A percentile compares a stretch with the other conserved stretches of the same genome.
Evolutionary conservation across 345 rosid genomes (phyloP).

Genomic region (Passiflora organensis): DNA sequence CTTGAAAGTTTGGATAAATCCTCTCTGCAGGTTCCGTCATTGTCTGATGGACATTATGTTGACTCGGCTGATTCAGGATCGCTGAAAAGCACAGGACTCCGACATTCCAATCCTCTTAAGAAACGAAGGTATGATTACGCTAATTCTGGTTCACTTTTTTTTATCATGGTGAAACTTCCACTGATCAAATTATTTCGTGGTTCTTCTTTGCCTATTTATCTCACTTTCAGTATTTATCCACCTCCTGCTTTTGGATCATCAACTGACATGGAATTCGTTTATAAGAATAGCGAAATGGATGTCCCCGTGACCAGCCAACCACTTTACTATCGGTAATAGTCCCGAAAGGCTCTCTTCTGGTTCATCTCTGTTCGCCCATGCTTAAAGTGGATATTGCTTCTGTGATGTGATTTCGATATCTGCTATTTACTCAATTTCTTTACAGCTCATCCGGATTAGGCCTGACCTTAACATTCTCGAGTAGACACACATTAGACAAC

Average conservation of each 20-base stretch:
- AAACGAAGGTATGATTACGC: slow-evolving; percentile 41
- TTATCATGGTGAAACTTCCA: neutral
- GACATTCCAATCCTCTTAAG: slow-evolving; percentile 16
- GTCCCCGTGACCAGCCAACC: slow-evolving; percentile 8
- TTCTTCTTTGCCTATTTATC: slow-evolving; percentile 12
- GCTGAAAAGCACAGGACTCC: slow-evolving; percentile 19
- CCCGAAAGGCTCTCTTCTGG: slow-evolving; percentile 14
- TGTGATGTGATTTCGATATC: slow-evolving; percentile 1
- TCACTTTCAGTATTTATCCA: slow-evolving; percentile 37
- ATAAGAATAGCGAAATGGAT: slow-evolving; percentile 31
- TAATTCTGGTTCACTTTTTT: neutral
- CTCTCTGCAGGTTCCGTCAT: slow-evolving; percentile 37
- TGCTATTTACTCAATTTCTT: neutral
- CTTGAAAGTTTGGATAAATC: too few relatives aligned
- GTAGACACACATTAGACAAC: too few relatives aligned
- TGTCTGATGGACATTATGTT: slow-evolving; percentile 14
- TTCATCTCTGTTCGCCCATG: neutral
- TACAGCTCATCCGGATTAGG: slow-evolving; percentile 3
- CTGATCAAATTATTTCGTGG: neutral
- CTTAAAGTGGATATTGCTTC: neutral
- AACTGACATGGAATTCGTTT: slow-evolving; percentile 24
- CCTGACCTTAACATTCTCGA: too few relatives aligned
- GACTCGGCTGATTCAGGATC: slow-evolving; percentile 20
- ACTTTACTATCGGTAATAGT: slow-evolving; percentile 29
- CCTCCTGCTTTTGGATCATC: slow-evolving; percentile 48